Evolutionary conservation across 1,284 basidiomycete species (phyloP).

Genomic region (Fistulinella cinereoalba): DNA sequence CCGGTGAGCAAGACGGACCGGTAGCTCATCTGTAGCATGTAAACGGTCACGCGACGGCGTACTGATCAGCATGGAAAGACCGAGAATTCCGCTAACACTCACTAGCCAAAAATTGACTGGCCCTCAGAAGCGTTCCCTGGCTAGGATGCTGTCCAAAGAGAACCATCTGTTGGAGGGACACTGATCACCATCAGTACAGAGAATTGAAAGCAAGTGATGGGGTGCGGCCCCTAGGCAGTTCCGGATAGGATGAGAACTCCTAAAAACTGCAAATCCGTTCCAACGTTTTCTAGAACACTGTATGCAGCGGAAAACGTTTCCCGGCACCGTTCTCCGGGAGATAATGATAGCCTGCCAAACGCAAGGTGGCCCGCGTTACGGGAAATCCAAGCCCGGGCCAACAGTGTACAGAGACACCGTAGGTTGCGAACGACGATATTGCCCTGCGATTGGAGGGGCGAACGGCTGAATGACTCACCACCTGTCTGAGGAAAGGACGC

Average conservation of each 20-base stretch:
- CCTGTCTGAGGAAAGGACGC: slow-evolving; percentile 93
- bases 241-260: neutral
- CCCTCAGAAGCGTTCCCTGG: slow-evolving; percentile 32
- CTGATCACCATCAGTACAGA: slow-evolving; percentile 9
- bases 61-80: neutral
- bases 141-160: slow-evolving; percentile 35
- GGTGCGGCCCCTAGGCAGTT: neutral
- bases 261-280: neutral
- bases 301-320: no score
- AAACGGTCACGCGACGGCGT: slow-evolving; percentile 46
- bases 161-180: slow-evolving; percentile 35
- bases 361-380: no score
- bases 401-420: no score
- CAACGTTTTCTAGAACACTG: no score
- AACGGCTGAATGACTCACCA: slow-evolving; percentile 47
- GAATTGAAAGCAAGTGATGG: neutral
- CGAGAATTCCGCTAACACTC: neutral
- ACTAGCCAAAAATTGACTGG: slow-evolving; percentile 31
- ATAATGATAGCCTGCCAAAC: no score
- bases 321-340: no score
- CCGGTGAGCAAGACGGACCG: slow-evolving; percentile 92
- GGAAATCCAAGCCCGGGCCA: no score
- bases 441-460: no score
- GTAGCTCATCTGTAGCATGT: slow-evolving; percentile 53
- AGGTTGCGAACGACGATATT: no score